Base-by-base conservation (phyloP, 371 early-diverging fungal genomes). In the Mortierella sp. region DNA sequence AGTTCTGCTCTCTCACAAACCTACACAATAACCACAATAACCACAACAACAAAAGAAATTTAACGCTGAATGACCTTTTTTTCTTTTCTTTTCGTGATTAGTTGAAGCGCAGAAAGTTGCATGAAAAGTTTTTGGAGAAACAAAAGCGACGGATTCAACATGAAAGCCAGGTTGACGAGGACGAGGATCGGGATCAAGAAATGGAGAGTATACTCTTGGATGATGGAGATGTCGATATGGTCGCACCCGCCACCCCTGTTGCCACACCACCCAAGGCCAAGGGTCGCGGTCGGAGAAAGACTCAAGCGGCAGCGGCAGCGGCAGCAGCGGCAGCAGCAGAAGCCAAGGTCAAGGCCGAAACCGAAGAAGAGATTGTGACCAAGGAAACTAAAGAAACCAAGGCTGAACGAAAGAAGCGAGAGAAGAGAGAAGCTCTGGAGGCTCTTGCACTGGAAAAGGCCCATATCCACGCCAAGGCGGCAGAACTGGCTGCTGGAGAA, bases 51-150 rank as follows among this genome's bases (percentile, higher is more conserved):
- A n/a, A n/a, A n/a, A n/a, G n/a, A n/a, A n/a, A 57, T 57, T 45
- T 6, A 16, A 57, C 48, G 48, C 18, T 44, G 29, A 30, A n/a
- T 26, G 1, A 11, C n/a, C n/a, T 53, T 60, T n/a, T 52, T 44
- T 12, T 48, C 53, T 19, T 26, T 51, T 15, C 45, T 6, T 53
- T 18, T 43, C 45, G 18, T 6, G 29, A 14, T 63, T 25, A 75
- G 76, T 71, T 66, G 21, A 75, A 75, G 43, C 76, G 76, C 37
- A 62, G 76, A 65, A 75, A 75, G 63, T 26, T 75, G 19, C 76
- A 75, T 52, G 76, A 75, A 63, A 75, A 70, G 64, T 75, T 70
- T 47, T 44, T 75, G 60, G 68, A 44, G 4, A 75, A 75, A 51
- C 76, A 75, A 47, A 71, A 68, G 58, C 64, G 63, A 55, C 55